These are phyloP conservation scores for Gentiana macrophylla DNA, from an alignment of 257 asterid genomes.

Conservation along the genomic window DNA sequence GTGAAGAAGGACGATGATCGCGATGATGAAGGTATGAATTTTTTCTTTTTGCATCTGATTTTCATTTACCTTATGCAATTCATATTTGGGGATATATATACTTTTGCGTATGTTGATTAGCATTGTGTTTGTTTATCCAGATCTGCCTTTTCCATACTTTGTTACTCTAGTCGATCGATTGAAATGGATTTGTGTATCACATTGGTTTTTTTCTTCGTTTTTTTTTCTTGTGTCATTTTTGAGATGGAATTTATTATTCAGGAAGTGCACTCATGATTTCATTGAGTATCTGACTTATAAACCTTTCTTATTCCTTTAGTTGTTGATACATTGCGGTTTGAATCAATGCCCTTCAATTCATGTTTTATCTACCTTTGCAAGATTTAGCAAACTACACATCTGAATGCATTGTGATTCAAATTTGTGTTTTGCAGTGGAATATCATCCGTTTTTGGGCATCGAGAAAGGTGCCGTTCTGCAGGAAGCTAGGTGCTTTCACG, in stretches of 20 bases:
- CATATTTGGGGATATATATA: too few relatives aligned
- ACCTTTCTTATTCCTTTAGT: neutral
- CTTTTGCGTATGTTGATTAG: too few relatives aligned
- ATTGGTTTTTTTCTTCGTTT: slow-evolving; percentile 1
- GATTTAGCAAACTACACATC: neutral
- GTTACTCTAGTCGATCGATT: too few relatives aligned
- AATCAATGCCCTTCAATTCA: neutral
- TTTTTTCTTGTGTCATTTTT: slow-evolving; percentile 4
- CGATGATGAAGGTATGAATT: slow-evolving; percentile 31
- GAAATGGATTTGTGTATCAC: too few relatives aligned
- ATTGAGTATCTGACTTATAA: too few relatives aligned
- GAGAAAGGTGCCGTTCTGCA: slow-evolving; percentile 99
- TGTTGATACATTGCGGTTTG: neutral
- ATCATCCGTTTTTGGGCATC: slow-evolving; percentile 89
- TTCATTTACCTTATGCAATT: neutral
- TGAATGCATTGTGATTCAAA: neutral
- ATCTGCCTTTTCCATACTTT: too few relatives aligned
- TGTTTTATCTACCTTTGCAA: neutral
- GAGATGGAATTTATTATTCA: neutral
- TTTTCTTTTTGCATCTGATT: neutral
- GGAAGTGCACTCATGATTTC: too few relatives aligned
- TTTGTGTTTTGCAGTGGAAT: slow-evolving; percentile 44
- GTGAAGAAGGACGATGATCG: slow-evolving; percentile 52
- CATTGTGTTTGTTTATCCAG: too few relatives aligned
- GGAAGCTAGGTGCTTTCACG: slow-evolving; percentile 96